phyloP scores from a whole-genome alignment of 768 basidiomycete species.

The Scleroderma bovista region DNA sequence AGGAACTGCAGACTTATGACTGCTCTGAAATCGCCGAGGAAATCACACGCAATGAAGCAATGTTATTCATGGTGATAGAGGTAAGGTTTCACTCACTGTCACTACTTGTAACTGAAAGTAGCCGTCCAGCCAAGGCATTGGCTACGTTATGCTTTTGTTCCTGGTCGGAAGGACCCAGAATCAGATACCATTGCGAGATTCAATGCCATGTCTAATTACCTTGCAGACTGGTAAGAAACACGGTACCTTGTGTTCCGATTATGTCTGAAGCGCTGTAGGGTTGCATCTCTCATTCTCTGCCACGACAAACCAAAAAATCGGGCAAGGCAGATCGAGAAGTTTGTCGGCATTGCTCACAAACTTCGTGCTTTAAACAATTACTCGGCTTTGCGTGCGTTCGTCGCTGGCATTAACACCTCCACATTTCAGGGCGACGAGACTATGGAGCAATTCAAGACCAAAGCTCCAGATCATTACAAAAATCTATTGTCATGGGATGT shows the following conservation, averaged over 20 bases:
- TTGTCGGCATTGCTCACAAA: slow-evolving; percentile 76
- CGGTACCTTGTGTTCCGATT: background rate
- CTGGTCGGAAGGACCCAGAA: slow-evolving; percentile 58
- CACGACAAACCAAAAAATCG: slow-evolving; percentile 74
- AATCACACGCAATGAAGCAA: slow-evolving; percentile 71
- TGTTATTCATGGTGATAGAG: slow-evolving; percentile 69
- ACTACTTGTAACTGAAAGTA: background rate
- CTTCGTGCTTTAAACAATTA: slow-evolving; percentile 88
- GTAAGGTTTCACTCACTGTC: slow-evolving; percentile 36
- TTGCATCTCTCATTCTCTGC: slow-evolving; percentile 83
- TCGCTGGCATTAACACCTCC: slow-evolving; percentile 88
- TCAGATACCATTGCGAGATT: slow-evolving; percentile 69
- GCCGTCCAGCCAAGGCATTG: slow-evolving; percentile 74
- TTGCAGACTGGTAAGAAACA: slow-evolving; percentile 68
- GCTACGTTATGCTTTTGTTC: slow-evolving; percentile 71
- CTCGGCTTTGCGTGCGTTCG: slow-evolving; percentile 84
- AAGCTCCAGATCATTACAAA: slow-evolving; percentile 66
- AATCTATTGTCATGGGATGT: slow-evolving; percentile 79
- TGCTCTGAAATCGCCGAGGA: slow-evolving; percentile 75
- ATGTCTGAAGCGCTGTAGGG: slow-evolving; percentile 46
- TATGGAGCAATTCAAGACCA: slow-evolving; percentile 65
- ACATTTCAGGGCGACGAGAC: slow-evolving; percentile 74
- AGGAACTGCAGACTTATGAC: slow-evolving; percentile 51
- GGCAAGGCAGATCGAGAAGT: slow-evolving; percentile 81
- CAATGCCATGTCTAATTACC: slow-evolving; percentile 73